Base-by-base conservation (phyloP, 257 asterid species). In the Datura wrightii region DNA sequence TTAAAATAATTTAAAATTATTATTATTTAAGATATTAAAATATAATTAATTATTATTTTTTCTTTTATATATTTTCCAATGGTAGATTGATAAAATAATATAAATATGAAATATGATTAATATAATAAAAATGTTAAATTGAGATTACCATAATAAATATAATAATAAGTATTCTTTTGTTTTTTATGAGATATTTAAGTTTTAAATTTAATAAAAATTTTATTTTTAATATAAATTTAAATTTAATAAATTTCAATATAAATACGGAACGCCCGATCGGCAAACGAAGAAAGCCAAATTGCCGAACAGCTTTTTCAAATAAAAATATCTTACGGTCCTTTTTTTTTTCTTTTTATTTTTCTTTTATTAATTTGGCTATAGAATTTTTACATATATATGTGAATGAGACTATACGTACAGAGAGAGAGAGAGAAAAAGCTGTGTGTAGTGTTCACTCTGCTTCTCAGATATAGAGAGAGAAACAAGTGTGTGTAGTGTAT, bases 401-500 rank as follows among this genome's bases (percentile, higher is more conserved):
- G 78, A 67, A 39, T 67, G 78, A 8, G 78, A 67, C 52, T 39
- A 15, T 67, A 67, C 19, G 13, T 67, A 67, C 24, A 37, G 42
- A 63, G 42, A 11, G 16, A 65, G 60, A 70, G 16, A 71, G 37
- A 71, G 39, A 71, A 42, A 78, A 14, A 52, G 16, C 31, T 14
- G 24, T 46, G 41, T 48, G 8, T 13, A 76, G 14, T 24, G 41
- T 8, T 14, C 6, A 50, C 31, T 76, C 82, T 76, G 31, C 62
- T 76, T 62, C 46, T 14, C 62, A 76, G 42, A 74, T 74, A 74
- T 74, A 78, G 63, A 78, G 63, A 74, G 81, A 78, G 82, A 78
- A 13, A 74, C 11, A 76, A 24, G 46, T 50, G 82, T 13, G 62
- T 14, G 19, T 66, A 24, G 62, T 76, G 63, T 31, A 50, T 50